Evolutionary conservation across 2,329 filamentous ascomycete genomes (phyloP), one percentile per base, ranked within the genome.

Genomic region (Fusarium sp.): DNA sequence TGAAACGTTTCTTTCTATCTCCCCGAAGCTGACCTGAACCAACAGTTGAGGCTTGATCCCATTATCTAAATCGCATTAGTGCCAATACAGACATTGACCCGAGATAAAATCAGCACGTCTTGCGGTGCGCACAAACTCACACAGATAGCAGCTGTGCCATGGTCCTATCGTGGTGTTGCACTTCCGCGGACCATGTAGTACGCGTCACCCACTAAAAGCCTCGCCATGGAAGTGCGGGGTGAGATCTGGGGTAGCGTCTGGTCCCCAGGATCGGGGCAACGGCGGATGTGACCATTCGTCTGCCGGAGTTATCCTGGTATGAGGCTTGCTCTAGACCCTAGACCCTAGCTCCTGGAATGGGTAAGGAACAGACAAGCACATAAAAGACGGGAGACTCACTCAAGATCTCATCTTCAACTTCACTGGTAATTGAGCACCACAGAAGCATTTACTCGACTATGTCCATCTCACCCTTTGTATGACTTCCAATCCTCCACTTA

Each of bases 381-480:
- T 34, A 54, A 46, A 33, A 28, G 16, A 4, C 4, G 5, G 33
- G 33, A 34, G 33, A 13, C 33, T 34, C 12, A 34, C 11, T 34
- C 33, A 34, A 34, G 16, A 34, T 7, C 33, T 13, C 30, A 53
- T 8, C 16, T 16, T 44, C 50, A 42, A 23, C 23, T 23, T 20
- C 20, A 46, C 8, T 3, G 6, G 11, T 2, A n/a, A 16, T 46
- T 13, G 11, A 26, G 33, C 9, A n/a, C 3, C 11, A 33, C 6
- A 15, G 23, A 23, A 23, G 6, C 23, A 23, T 6, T 23, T 23
- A 23, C 23, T 23, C 23, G 23, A 6, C 23, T 23, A 28, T 56
- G 49, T 31, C 49, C 4, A 58, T 31, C 6, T 44, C 55, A 7
- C 55, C 55, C 4, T 37, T 44, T 9, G 55, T 57, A 57, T 12